These are phyloP conservation scores for Neocatenulostroma microsporum DNA, from an alignment of 2,329 filamentous ascomycete genomes.

Conservation along the genomic window DNA sequence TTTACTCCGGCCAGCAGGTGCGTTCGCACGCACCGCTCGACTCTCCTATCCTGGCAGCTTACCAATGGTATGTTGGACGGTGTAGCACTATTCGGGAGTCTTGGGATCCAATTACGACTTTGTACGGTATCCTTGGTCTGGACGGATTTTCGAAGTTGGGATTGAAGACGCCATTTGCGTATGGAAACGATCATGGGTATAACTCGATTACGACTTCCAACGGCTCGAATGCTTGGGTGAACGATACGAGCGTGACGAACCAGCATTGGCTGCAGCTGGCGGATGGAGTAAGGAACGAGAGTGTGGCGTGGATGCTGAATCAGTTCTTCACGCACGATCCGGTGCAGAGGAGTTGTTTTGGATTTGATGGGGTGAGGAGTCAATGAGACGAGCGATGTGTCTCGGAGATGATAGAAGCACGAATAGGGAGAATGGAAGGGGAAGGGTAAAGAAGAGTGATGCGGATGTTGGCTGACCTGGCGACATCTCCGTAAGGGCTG, in stretches of 20 bases:
- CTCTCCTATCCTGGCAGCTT: conserved; percentile 10
- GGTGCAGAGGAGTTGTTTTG: background rate
- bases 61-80: conserved; percentile 13
- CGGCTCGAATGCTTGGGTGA: conserved; percentile 13
- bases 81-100: conserved; percentile 8
- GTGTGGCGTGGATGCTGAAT: conserved; percentile 12
- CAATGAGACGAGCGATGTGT: too few species aligned
- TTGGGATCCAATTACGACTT: conserved; percentile 12
- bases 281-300: conserved; percentile 9
- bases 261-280: conserved; percentile 15
- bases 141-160: background rate
- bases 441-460: too few species aligned
- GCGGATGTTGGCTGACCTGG: too few species aligned
- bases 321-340: conserved; percentile 5
- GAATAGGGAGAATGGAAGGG: too few species aligned
- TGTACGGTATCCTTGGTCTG: conserved; percentile 9
- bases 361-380: too few species aligned
- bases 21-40: conserved; percentile 10
- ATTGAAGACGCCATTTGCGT: conserved; percentile 7
- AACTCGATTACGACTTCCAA: conserved; percentile 8
- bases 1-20: conserved; percentile 35
- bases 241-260: conserved; percentile 16
- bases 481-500: too few species aligned
- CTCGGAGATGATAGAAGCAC: too few species aligned
- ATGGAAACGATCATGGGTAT: conserved; percentile 10